Evolutionary conservation across 2,329 filamentous ascomycete genomes (phyloP).

Genomic region (Epichloe scottii): DNA sequence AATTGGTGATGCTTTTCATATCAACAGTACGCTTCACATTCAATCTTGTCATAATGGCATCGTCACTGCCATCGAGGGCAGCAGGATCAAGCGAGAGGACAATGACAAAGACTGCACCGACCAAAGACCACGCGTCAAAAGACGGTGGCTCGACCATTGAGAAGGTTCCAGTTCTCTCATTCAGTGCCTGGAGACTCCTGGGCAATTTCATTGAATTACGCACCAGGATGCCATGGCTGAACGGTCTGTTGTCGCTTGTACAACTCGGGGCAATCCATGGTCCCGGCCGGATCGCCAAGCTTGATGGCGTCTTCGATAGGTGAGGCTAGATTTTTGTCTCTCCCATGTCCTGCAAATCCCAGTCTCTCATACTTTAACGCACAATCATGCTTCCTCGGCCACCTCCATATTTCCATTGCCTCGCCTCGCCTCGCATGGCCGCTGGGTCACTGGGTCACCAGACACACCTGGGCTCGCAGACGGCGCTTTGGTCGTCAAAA

Average conservation of each 20-base stretch:
- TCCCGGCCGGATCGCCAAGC: slow-evolving; percentile 60
- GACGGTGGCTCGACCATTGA: not conserved
- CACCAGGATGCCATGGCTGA: slow-evolving; percentile 82
- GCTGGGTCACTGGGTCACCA: slow-evolving; percentile 36
- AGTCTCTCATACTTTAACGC: slow-evolving; percentile 6
- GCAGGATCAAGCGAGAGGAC: slow-evolving; percentile 14
- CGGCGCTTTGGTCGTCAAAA: not conserved
- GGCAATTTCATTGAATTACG: slow-evolving; percentile 62
- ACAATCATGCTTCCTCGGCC: not conserved
- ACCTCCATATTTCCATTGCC: not conserved
- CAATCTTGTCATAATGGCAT: slow-evolving; percentile 51
- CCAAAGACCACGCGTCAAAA: slow-evolving; percentile 4
- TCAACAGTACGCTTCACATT: slow-evolving; percentile 54
- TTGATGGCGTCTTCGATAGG: slow-evolving; percentile 78
- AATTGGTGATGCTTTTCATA: slow-evolving; percentile 42
- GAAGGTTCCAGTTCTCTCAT: slow-evolving; percentile 58
- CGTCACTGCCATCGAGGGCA: slow-evolving; percentile 48
- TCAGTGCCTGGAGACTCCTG: slow-evolving; percentile 64
- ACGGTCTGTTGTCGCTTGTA: slow-evolving; percentile 59
- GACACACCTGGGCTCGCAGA: slow-evolving; percentile 13
- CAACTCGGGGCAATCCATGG: slow-evolving; percentile 64
- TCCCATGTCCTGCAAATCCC: slow-evolving; percentile 5
- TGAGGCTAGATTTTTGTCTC: slow-evolving; percentile 37
- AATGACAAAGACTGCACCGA: not conserved
- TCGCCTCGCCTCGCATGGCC: slow-evolving; percentile 27